Conservation (phyloP, 192 early-diverging fungal species). For the Coemansia umbellata region DNA sequence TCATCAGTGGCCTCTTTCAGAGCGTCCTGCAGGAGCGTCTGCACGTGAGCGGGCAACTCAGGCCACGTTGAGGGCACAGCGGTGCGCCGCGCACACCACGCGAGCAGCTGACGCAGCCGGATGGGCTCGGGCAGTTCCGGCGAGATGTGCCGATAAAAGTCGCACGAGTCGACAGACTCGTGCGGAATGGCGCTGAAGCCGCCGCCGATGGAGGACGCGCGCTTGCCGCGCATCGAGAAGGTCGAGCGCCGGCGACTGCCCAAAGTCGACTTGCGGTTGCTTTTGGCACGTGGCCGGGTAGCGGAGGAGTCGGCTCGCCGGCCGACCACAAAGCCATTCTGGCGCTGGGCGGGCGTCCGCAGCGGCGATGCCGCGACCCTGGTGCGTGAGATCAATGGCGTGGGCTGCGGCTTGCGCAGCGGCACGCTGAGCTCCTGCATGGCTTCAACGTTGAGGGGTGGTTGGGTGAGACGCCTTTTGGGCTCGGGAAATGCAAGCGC, state of each 20-base stretch:
- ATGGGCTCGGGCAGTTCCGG: constrained; percentile 62
- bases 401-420: constrained; percentile 27
- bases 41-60: constrained; percentile 14
- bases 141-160: constrained; percentile 68
- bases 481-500: constrained; percentile 35
- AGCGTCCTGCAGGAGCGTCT: constrained; percentile 21
- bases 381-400: constrained; percentile 43
- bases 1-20: constrained; percentile 38
- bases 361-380: constrained; percentile 10
- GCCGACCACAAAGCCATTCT: background rate
- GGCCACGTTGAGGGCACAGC: constrained; percentile 12
- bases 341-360: background rate
- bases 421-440: constrained; percentile 42
- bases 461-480: constrained; percentile 28
- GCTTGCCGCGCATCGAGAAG: constrained; percentile 54
- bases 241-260: constrained; percentile 50
- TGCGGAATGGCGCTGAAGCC: constrained; percentile 59
- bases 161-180: constrained; percentile 50
- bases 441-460: background rate
- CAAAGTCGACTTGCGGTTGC: constrained; percentile 32
- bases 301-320: background rate
- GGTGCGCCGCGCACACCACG: constrained; percentile 60
- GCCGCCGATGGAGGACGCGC: constrained; percentile 57
- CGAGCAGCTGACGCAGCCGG: constrained; percentile 62
- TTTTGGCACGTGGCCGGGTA: background rate